Percentiles rank a stretch among this genome's conserved stretches.
Evolutionary conservation across 495 filamentous ascomycete species (phyloP).

Genomic region (Annulohypoxylon moriforme): DNA sequence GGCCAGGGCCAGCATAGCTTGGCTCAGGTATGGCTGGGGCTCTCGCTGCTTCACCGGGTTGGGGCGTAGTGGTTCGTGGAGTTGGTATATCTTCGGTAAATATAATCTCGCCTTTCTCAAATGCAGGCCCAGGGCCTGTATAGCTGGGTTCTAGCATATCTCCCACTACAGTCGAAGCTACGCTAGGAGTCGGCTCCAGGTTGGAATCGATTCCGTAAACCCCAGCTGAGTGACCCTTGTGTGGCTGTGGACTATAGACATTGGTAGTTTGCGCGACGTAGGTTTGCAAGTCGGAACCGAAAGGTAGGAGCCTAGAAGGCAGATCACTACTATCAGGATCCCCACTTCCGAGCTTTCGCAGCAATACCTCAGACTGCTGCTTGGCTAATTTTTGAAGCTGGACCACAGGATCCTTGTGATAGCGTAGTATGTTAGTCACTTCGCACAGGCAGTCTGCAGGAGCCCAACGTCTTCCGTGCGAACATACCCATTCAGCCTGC

Average conservation of each 20-base stretch:
- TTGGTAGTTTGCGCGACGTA: constrained; percentile 56
- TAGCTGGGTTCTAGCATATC: constrained; percentile 54
- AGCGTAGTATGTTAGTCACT: constrained; percentile 62
- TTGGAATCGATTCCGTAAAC: constrained; percentile 45
- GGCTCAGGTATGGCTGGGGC: constrained; percentile 49
- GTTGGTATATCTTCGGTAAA: constrained; percentile 50
- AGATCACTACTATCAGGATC: constrained; percentile 47
- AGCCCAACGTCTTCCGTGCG: constrained; percentile 64
- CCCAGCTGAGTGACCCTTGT: constrained; percentile 52
- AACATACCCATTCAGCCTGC: constrained; percentile 91
- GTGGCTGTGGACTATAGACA: constrained; percentile 54
- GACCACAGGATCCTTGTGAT: constrained; percentile 73
- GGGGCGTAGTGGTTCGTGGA: constrained; percentile 36
- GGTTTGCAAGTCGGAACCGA: constrained; percentile 63
- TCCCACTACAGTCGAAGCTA: constrained; percentile 15
- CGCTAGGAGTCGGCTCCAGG: constrained; percentile 31
- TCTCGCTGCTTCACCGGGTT: background rate
- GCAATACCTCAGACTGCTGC: constrained; percentile 69
- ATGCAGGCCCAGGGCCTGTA: constrained; percentile 55
- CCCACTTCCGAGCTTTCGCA: constrained; percentile 53
- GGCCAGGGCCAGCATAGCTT: constrained; percentile 59
- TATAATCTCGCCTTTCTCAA: constrained; percentile 61
- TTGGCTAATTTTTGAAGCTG: constrained; percentile 76
- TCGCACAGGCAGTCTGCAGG: constrained; percentile 69
- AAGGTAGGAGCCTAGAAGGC: constrained; percentile 57